A percentile compares a stretch with the other conserved stretches of the same genome.
phyloP scores from a whole-genome alignment of 1,284 basidiomycete species.

The Apiotrichum mycotoxinovorans region DNA sequence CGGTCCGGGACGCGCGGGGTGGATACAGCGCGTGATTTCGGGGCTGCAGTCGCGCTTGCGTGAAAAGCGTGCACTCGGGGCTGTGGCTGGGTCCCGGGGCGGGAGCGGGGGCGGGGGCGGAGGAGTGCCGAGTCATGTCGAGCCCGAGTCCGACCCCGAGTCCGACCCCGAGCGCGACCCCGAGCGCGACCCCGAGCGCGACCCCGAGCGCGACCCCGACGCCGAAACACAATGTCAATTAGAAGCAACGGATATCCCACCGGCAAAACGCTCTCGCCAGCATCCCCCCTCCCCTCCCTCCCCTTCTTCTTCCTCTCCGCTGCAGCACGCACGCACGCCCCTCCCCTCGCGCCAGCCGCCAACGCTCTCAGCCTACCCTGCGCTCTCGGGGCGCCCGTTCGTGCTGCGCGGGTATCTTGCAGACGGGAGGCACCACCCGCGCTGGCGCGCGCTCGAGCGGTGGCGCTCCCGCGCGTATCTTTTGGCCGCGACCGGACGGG shows the following conservation, averaged over 20 bases:
- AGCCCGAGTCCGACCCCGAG: too few relatives aligned
- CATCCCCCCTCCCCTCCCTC: neutral
- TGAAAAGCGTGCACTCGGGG: too few relatives aligned
- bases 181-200: too few relatives aligned
- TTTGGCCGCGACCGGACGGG: slow-evolving; percentile 63
- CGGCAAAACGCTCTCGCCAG: neutral
- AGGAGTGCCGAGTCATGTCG: too few relatives aligned
- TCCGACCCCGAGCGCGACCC: too few relatives aligned
- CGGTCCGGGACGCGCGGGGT: slow-evolving; percentile 60
- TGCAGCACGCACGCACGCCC: slow-evolving; percentile 1
- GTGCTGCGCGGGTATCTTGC: slow-evolving; percentile 61
- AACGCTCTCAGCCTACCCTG: slow-evolving; percentile 57
- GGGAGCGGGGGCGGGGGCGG: too few relatives aligned
- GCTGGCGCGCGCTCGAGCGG: slow-evolving; percentile 53
- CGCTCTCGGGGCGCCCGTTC: slow-evolving; percentile 63
- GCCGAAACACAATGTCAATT: too few relatives aligned
- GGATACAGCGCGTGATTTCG: slow-evolving; percentile 62
- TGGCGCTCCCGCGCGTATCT: slow-evolving; percentile 73
- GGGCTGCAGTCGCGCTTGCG: slow-evolving; percentile 4
- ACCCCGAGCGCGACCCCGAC: too few relatives aligned
- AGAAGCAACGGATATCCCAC: too few relatives aligned
- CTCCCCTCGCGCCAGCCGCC: slow-evolving; percentile 55
- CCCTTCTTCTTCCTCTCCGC: neutral
- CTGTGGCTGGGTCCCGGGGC: too few relatives aligned
- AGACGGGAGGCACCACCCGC: slow-evolving; percentile 66